These are phyloP conservation scores for Fusarium sp. DNA, from an alignment of 2,329 filamentous ascomycete species.

Conservation along the genomic window DNA sequence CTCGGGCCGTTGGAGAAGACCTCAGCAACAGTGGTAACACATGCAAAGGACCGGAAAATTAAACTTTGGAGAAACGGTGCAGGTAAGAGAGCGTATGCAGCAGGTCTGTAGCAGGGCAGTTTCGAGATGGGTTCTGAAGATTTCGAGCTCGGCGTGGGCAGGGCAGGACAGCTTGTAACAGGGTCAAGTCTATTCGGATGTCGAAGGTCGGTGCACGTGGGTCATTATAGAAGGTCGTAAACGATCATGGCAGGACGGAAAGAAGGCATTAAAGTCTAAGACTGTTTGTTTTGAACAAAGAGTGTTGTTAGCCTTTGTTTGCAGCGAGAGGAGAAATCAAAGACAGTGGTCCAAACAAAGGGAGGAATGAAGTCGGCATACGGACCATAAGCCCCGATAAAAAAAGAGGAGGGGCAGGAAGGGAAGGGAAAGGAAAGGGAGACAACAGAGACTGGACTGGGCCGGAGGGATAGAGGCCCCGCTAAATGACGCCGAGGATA, in stretches of 20 bases:
- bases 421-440: conserved; percentile 22
- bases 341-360: conserved; percentile 31
- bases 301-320: conserved; percentile 37
- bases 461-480: conserved; percentile 23
- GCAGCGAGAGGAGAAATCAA: conserved; percentile 19
- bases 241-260: conserved; percentile 40
- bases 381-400: conserved; percentile 37
- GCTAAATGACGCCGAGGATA: conserved; percentile 19
- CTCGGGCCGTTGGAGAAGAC: conserved; percentile 24
- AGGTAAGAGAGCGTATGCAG: background rate
- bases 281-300: conserved; percentile 35
- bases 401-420: conserved; percentile 45
- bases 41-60: conserved; percentile 29
- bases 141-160: conserved; percentile 34
- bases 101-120: conserved; percentile 7
- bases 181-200: conserved; percentile 38
- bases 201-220: conserved; percentile 40
- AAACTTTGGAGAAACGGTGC: conserved; percentile 5
- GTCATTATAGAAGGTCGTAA: conserved; percentile 45
- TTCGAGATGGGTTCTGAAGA: conserved; percentile 14
- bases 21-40: conserved; percentile 29
- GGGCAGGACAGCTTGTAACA: conserved; percentile 19
- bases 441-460: conserved; percentile 14
- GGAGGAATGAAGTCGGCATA: conserved; percentile 40
- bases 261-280: conserved; percentile 46